phyloP scores from a whole-genome alignment of 1,139 yeast species.

The Candida albicans region DNA sequence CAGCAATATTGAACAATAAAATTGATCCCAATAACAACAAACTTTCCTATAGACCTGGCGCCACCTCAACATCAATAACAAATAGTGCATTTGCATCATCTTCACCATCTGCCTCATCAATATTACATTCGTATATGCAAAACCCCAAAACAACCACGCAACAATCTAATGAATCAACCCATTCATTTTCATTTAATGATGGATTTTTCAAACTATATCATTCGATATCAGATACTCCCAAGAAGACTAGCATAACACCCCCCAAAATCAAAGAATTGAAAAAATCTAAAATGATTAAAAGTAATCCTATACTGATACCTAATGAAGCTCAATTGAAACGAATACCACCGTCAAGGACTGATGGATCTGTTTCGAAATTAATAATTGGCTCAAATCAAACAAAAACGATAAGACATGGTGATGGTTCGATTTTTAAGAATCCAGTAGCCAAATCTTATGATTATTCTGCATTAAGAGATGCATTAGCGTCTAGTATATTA shows the following conservation, averaged over 20 bases:
- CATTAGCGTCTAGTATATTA: slow-evolving; percentile 23
- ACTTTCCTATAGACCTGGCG: no score
- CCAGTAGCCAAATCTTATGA: slow-evolving; percentile 40
- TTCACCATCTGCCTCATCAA: slow-evolving; percentile 5
- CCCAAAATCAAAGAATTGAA: slow-evolving; percentile 22
- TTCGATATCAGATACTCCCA: background rate
- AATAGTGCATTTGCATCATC: background rate
- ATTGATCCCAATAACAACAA: no score
- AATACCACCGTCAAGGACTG: slow-evolving; percentile 24
- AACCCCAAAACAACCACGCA: slow-evolving; percentile 5
- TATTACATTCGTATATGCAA: slow-evolving; percentile 3
- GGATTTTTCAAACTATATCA: slow-evolving; percentile 1
- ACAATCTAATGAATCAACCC: background rate
- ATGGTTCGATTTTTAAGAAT: slow-evolving; percentile 36
- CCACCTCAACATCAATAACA: background rate
- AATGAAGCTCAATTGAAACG: slow-evolving; percentile 28
- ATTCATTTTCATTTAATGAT: slow-evolving; percentile 4
- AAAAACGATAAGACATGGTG: slow-evolving; percentile 43
- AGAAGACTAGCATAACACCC: slow-evolving; percentile 13
- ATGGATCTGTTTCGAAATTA: slow-evolving; percentile 45
- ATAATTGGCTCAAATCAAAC: slow-evolving; percentile 51
- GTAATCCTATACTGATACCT: slow-evolving; percentile 20
- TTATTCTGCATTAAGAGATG: slow-evolving; percentile 36
- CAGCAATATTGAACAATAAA: slow-evolving; percentile 3
- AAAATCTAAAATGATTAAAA: slow-evolving; percentile 14